Base-by-base conservation (phyloP, 106 monocot genomes). In the Apostasia ramifera region DNA sequence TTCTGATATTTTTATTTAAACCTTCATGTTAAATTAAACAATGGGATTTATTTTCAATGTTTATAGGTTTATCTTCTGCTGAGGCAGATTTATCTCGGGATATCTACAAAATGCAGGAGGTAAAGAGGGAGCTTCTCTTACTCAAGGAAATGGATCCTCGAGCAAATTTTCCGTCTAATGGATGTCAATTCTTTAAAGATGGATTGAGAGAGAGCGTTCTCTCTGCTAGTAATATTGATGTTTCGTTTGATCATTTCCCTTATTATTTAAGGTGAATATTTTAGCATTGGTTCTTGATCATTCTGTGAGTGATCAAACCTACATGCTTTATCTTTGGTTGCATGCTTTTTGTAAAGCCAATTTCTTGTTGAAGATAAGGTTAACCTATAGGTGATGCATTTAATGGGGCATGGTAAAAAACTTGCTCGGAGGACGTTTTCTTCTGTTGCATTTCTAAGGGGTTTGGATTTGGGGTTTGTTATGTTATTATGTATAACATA, bases 201-300 rank as follows among this genome's bases (percentile, higher is more conserved):
- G 67, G 49, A 48, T 79, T 99, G 71, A 87, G 73, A 72, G 75
- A 76, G 54, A 77, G 85, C 41, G 84, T 90, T 80, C 55, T 93
- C 50, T 80, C 66, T 76, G 73, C 87, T n/a, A 80, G 53, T 44
- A 76, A 93, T 68, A 83, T 90, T 38, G 71, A 87, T 72, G 74
- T 83, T 59, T 85, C 93, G 2, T 90, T 99, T 77, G 87, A 93
- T 53, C 78, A 73, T 69, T 99, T 99, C 71, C 93, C 98, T 4
- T 99, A 99, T 67, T 92, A 83, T 68, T 68, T 99, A 60, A 99
- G 98, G 98, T 99, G 61, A 43, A 15, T 13, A 15, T 42, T 55
- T 50, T 50, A 5, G 50, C 8, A 62, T 62, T 59, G 1, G 13
- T 12, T 11, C 38, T 6, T 59, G 59, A 2, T 59, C 4, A 9